These are phyloP conservation scores for Eucalyptus curtisii DNA, from an alignment of 345 rosid species.

Conservation along the genomic window DNA sequence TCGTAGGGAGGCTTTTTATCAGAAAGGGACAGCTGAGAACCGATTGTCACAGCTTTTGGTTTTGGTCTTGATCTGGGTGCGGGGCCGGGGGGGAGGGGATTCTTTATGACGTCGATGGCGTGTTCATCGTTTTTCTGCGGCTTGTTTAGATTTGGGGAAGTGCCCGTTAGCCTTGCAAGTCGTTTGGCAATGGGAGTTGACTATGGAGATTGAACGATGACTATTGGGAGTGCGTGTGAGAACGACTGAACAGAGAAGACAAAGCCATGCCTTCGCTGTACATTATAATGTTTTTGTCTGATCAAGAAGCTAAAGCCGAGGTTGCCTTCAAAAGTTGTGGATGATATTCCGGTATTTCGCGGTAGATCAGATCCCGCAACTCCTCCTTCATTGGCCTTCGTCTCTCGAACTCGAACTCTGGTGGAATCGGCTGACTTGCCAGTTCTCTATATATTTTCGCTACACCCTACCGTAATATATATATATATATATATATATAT, in stretches of 20 bases:
- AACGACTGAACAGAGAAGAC: neutral
- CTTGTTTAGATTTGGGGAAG: neutral
- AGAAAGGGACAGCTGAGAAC: neutral
- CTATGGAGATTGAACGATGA: conserved; percentile 16
- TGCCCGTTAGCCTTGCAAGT: neutral
- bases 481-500: too few species aligned
- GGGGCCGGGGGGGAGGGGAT: neutral
- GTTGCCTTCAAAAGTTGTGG: conserved; percentile 18
- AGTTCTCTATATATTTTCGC: conserved; percentile 86
- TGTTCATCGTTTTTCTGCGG: neutral
- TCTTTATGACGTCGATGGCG: neutral
- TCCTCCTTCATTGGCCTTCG: conserved; percentile 71
- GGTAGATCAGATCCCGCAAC: conserved; percentile 58
- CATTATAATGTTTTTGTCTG: neutral
- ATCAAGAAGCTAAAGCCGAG: neutral
- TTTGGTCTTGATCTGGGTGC: neutral
- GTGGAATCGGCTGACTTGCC: conserved; percentile 68
- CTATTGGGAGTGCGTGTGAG: neutral
- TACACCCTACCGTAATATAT: conserved; percentile 11
- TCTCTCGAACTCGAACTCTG: conserved; percentile 84
- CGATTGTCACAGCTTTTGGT: neutral
- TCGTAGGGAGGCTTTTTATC: neutral
- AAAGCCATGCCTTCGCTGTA: neutral
- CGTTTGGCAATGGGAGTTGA: neutral
- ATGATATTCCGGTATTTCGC: conserved; percentile 78